Percentiles rank a stretch among this genome's conserved stretches.
Evolutionary conservation across 495 filamentous ascomycete species (phyloP).

Genomic region (Aspergillus bertholletiae): DNA sequence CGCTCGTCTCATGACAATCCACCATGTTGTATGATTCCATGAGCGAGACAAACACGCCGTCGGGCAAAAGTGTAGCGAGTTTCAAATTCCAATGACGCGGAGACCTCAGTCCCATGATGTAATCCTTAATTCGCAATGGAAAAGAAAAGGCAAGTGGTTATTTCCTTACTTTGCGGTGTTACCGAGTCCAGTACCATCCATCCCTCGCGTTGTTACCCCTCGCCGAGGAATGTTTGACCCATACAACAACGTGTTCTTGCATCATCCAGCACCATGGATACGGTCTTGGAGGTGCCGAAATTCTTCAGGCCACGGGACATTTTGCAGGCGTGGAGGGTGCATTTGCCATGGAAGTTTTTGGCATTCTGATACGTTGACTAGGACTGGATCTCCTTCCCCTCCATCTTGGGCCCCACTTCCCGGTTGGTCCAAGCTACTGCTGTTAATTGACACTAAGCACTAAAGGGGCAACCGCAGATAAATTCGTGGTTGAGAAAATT

Average conservation of each 20-base stretch:
- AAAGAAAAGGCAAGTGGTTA: not conserved
- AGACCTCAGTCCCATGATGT: constrained; percentile 14
- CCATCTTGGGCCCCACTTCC: constrained; percentile 19
- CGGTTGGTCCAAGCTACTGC: constrained; percentile 18
- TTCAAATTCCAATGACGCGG: constrained; percentile 11
- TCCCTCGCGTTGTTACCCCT: constrained; percentile 7
- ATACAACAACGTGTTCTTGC: constrained; percentile 10
- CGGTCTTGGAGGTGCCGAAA: constrained; percentile 6
- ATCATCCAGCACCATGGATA: constrained; percentile 4
- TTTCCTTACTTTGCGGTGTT: not conserved
- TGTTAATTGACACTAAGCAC: not conserved
- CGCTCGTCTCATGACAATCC: not conserved
- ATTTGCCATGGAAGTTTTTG: constrained; percentile 10
- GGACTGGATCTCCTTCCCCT: constrained; percentile 9
- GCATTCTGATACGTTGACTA: constrained; percentile 4
- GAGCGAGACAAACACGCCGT: not conserved
- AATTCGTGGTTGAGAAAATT: not conserved
- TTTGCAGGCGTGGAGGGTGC: constrained; percentile 11
- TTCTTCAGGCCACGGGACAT: constrained; percentile 18
- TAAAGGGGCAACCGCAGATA: not conserved
- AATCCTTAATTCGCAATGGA: constrained; percentile 5
- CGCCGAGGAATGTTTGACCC: constrained; percentile 2
- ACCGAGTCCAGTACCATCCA: not conserved
- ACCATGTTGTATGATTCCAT: not conserved
- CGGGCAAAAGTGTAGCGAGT: not conserved